phyloP scores from a whole-genome alignment of 371 early-diverging fungal species.

The Apophysomyces variabilis region DNA sequence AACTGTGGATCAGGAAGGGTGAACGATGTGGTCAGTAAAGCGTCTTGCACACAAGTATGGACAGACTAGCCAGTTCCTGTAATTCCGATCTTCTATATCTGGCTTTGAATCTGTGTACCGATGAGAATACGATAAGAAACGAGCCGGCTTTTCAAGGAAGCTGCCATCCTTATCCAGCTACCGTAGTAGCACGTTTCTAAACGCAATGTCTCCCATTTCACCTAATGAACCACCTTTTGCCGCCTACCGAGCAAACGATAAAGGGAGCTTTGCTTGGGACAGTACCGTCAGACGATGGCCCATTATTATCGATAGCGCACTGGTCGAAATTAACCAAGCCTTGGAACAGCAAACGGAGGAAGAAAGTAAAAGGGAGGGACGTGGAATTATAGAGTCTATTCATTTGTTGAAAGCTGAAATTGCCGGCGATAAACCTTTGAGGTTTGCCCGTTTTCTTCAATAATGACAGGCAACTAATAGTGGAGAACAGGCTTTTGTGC shows the following conservation, averaged over 20 bases:
- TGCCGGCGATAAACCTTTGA: slow-evolving; percentile 64
- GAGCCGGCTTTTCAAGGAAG: too few species aligned
- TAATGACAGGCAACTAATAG: background rate
- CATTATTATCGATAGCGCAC: slow-evolving; percentile 78
- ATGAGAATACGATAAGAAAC: too few species aligned
- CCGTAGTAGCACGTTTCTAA: background rate
- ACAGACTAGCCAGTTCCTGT: too few species aligned
- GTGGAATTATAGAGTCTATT: slow-evolving; percentile 61
- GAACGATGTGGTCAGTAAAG: too few species aligned
- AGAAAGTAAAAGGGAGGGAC: slow-evolving; percentile 62
- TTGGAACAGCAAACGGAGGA: slow-evolving; percentile 29
- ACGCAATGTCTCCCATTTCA: slow-evolving; percentile 36
- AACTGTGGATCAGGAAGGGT: too few species aligned
- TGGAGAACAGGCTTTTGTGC: slow-evolving; percentile 49
- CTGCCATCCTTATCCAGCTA: too few species aligned
- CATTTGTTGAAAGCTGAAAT: slow-evolving; percentile 72
- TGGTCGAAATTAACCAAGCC: slow-evolving; percentile 63
- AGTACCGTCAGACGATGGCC: slow-evolving; percentile 83
- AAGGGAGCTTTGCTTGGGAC: slow-evolving; percentile 76
- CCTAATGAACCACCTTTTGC: slow-evolving; percentile 70
- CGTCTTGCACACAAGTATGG: too few species aligned
- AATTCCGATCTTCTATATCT: too few species aligned
- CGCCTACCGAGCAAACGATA: slow-evolving; percentile 67
- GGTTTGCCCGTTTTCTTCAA: slow-evolving; percentile 32
- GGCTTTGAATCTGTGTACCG: too few species aligned